Base-by-base conservation (phyloP, 1,139 yeast species). In the Saccharomyces pastorianus region DNA sequence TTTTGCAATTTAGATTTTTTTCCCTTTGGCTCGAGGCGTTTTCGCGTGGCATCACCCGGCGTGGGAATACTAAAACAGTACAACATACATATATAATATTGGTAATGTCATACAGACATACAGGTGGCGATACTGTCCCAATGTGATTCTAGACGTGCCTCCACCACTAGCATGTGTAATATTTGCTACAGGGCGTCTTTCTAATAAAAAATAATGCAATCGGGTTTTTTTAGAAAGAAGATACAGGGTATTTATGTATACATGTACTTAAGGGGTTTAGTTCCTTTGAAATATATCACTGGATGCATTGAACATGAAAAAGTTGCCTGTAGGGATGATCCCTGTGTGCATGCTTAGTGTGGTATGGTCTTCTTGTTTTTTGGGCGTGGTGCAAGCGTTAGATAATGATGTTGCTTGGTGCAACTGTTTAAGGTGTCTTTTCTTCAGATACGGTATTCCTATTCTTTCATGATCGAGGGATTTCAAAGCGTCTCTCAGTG, bases 1-100 rank as follows among this genome's bases (percentile, higher is more conserved):
- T 17, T 17, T 38, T 38, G 42, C 42, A 38, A 11, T 38, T 38
- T 14, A 38, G 42, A 38, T 20, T 38, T 38, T 38, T 1, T 38
- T 38, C 42, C 42, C 42, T 38, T 20, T 38, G 42, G 42, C 42
- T 38, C 42, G 42, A 38, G 42, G 42, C 42, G 42, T 38, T 38
- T 38, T 38, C 42, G 42, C 42, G 42, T 38, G 42, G 42, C 42
- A 17, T 38, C 9, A 38, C 42, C 42, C 42, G 42, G 42, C 42
- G 23, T 8, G 23, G 42, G 3, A 17, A 1, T 38, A 14, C 42
- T 17, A 17, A 8, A 38, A 17, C 4, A 38, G 5, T 38, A 38
- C 1, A 20, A 20, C 23, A 20, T 20, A 20, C 23, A 17, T n/a
- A n/a, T n/a, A n/a, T n/a, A n/a, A n/a, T 17, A 17, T 17, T 17